Conservation (phyloP, 2,329 filamentous ascomycete species). For the Truncatella angustata region DNA sequence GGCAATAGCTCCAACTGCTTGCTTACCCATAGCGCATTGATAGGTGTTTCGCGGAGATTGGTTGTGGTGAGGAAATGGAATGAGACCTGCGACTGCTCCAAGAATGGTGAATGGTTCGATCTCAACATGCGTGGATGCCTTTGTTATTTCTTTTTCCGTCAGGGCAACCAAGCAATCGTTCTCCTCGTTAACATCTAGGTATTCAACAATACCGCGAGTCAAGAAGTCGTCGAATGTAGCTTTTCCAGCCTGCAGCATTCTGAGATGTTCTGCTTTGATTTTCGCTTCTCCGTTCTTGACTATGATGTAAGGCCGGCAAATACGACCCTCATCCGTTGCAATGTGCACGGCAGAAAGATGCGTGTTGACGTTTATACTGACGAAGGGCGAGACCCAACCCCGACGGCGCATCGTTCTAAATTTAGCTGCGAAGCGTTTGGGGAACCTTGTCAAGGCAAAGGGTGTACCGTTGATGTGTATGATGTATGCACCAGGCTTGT, state of each 20-base stretch:
- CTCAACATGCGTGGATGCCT: constrained; percentile 87
- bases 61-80: constrained; percentile 98
- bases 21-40: constrained; percentile 99
- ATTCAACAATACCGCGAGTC: constrained; percentile 86
- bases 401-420: constrained; percentile 86
- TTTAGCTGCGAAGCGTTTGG: constrained; percentile 79
- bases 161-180: constrained; percentile 93
- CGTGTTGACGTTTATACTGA: constrained; percentile 93
- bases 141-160: constrained; percentile 80
- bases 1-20: constrained; percentile 97
- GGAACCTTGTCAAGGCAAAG: constrained; percentile 79
- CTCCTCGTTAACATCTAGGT: constrained; percentile 97
- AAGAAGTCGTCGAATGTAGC: constrained; percentile 94
- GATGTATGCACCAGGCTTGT: constrained; percentile 78
- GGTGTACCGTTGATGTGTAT: constrained; percentile 96
- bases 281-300: constrained; percentile 85
- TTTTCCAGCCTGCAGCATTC: constrained; percentile 76
- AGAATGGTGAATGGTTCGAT: constrained; percentile 98
- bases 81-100: constrained; percentile 91
- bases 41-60: constrained; percentile 98
- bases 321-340: constrained; percentile 93
- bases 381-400: constrained; percentile 91
- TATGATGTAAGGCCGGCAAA: constrained; percentile 93
- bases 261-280: constrained; percentile 75
- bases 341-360: constrained; percentile 92